phyloP scores from a whole-genome alignment of 371 early-diverging fungal species.

The Vairimorpha ceranae region DNA sequence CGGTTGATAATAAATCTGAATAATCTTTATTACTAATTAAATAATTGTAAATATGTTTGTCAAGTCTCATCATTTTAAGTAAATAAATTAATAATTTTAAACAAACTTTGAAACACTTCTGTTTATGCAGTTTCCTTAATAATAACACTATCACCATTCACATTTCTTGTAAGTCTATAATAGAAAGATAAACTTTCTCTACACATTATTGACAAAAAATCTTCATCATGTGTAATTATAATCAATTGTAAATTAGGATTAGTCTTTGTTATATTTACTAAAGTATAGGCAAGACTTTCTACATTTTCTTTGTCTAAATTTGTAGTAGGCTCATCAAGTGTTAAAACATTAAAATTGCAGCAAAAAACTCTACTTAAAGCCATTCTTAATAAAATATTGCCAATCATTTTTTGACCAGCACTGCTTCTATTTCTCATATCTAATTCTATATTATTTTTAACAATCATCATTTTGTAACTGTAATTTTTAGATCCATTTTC shows the following conservation, averaged over 20 bases:
- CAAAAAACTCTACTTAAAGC: slow-evolving; percentile 92
- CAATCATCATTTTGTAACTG: slow-evolving; percentile 65
- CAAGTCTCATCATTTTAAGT: too few relatives aligned
- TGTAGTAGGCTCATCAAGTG: slow-evolving; percentile 97
- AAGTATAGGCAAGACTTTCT: slow-evolving; percentile 74
- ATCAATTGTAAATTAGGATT: slow-evolving; percentile 90
- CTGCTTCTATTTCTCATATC: slow-evolving; percentile 96
- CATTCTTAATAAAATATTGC: slow-evolving; percentile 86
- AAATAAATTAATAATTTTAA: too few relatives aligned
- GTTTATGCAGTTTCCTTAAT: slow-evolving; percentile 29
- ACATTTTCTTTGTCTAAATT: slow-evolving; percentile 91
- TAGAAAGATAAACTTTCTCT: slow-evolving; percentile 58
- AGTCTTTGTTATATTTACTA: slow-evolving; percentile 63
- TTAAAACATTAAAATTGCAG: slow-evolving; percentile 82
- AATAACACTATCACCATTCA: slow-evolving; percentile 44
- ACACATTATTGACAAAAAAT: slow-evolving; percentile 78
- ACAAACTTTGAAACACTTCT: too few relatives aligned
- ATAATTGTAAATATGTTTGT: too few relatives aligned
- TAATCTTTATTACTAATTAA: too few relatives aligned
- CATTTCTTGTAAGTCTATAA: slow-evolving; percentile 59
- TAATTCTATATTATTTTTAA: slow-evolving; percentile 76
- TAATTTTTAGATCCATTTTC: slow-evolving; percentile 36
- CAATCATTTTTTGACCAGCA: slow-evolving; percentile 95
- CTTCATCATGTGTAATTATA: slow-evolving; percentile 97
- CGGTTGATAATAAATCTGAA: too few relatives aligned